phyloP scores from a whole-genome alignment of 225 moss, liverwort and hornwort species.

The Takakia lepidozioides region DNA sequence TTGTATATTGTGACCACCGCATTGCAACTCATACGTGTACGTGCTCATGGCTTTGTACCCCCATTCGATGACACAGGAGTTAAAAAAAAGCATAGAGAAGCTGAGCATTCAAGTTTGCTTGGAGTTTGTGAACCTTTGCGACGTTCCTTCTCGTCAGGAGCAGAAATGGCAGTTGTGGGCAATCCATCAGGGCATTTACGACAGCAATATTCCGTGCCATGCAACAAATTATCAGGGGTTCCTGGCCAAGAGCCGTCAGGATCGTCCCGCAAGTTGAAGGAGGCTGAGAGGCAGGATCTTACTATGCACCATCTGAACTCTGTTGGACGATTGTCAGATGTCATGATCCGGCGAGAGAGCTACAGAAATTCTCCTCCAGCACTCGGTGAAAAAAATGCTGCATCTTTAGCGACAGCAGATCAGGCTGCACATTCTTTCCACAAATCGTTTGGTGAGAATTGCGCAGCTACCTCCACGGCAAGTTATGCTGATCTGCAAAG shows the following conservation, averaged over 20 bases:
- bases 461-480: not conserved
- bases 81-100: no score
- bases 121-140: conserved; percentile 1
- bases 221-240: not conserved
- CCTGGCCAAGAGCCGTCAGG: conserved; percentile 1
- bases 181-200: conserved; percentile 2
- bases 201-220: conserved; percentile 1
- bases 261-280: not conserved
- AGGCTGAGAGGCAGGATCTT: conserved; percentile 1
- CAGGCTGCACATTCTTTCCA: conserved; percentile 2
- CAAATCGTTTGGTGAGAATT: conserved; percentile 1
- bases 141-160: conserved; percentile 4
- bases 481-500: not conserved
- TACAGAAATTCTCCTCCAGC: not conserved
- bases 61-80: no score
- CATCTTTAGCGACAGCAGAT: conserved; percentile 1
- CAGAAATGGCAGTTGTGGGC: conserved; percentile 2
- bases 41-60: no score
- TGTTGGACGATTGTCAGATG: not conserved
- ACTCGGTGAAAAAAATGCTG: not conserved
- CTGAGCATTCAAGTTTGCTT: no score
- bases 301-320: not conserved
- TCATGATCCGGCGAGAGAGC: not conserved
- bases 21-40: no score
- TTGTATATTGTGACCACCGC: no score